A percentile compares a stretch with the other conserved stretches of the same genome.
Evolutionary conservation across 208 protist genomes (phyloP).

Genomic region (Strigomonas oncopelti): DNA sequence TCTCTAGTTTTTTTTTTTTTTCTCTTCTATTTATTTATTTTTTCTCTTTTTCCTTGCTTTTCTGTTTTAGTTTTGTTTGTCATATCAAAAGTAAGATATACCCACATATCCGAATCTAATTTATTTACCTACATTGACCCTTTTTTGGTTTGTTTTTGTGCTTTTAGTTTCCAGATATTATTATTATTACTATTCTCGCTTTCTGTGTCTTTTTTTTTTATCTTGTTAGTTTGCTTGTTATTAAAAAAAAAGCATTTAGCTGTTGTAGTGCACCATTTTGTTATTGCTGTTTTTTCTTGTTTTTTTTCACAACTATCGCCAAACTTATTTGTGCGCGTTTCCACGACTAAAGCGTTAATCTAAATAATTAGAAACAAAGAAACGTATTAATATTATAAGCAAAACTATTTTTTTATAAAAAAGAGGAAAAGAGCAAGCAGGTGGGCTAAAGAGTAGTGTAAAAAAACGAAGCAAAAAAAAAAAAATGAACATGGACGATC

Average conservation of each 20-base stretch:
- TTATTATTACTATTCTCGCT: too few relatives aligned
- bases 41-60: slow-evolving; percentile 1
- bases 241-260: too few relatives aligned
- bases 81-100: too few relatives aligned
- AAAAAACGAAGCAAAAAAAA: background rate
- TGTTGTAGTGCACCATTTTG: background rate
- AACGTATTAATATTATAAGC: too few relatives aligned
- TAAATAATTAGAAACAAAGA: background rate
- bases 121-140: too few relatives aligned
- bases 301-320: background rate
- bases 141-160: too few relatives aligned
- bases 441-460: background rate
- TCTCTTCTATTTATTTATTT: slow-evolving; percentile 12
- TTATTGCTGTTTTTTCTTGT: background rate
- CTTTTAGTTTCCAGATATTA: too few relatives aligned
- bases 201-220: too few relatives aligned
- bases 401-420: too few relatives aligned
- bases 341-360: background rate
- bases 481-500: background rate
- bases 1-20: slow-evolving; percentile 4
- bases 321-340: background rate
- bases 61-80: slow-evolving; percentile 5
- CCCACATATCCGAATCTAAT: too few relatives aligned
- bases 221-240: too few relatives aligned
- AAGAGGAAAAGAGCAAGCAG: too few relatives aligned